A percentile compares a stretch with the other conserved stretches of the same genome.
phyloP scores from a whole-genome alignment of 768 basidiomycete species.

The Lactarius indigo region DNA sequence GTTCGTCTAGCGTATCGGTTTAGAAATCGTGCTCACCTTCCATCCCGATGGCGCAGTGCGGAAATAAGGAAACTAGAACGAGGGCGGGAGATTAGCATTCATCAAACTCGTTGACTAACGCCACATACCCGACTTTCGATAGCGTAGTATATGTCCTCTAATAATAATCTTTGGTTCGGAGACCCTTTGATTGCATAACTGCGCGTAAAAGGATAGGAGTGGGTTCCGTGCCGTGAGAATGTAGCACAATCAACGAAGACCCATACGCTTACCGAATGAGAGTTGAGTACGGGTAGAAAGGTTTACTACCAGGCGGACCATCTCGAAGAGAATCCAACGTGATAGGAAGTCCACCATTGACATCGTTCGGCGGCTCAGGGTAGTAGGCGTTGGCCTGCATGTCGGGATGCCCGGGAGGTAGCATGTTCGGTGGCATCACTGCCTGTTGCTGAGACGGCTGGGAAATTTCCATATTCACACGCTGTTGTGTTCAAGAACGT shows the following conservation, averaged over 20 bases:
- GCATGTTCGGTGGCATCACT: slow-evolving; percentile 62
- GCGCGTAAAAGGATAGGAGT: slow-evolving; percentile 5
- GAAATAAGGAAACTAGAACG: slow-evolving; percentile 79
- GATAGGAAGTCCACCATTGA: slow-evolving; percentile 80
- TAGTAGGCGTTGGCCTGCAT: slow-evolving; percentile 53
- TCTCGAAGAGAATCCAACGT: slow-evolving; percentile 85
- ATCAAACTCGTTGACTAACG: not conserved
- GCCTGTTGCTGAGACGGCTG: slow-evolving; percentile 43
- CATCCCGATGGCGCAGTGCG: slow-evolving; percentile 84
- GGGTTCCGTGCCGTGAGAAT: slow-evolving; percentile 12
- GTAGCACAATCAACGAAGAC: slow-evolving; percentile 5
- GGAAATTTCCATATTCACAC: slow-evolving; percentile 12
- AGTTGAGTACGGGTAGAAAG: slow-evolving; percentile 88
- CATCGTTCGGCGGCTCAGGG: slow-evolving; percentile 72
- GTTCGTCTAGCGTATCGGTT: slow-evolving; percentile 19
- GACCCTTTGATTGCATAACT: slow-evolving; percentile 92
- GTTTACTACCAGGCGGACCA: slow-evolving; percentile 85
- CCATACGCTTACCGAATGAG: slow-evolving; percentile 68
- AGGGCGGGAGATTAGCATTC: slow-evolving; percentile 23
- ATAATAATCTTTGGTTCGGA: slow-evolving; percentile 76
- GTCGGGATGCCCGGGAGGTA: slow-evolving; percentile 38
- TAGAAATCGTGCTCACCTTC: slow-evolving; percentile 58
- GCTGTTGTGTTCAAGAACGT: not conserved
- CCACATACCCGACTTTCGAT: slow-evolving; percentile 78
- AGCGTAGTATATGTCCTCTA: slow-evolving; percentile 91